phyloP scores from a whole-genome alignment of 176 grass and related monocot genomes.

The Oryza punctata region DNA sequence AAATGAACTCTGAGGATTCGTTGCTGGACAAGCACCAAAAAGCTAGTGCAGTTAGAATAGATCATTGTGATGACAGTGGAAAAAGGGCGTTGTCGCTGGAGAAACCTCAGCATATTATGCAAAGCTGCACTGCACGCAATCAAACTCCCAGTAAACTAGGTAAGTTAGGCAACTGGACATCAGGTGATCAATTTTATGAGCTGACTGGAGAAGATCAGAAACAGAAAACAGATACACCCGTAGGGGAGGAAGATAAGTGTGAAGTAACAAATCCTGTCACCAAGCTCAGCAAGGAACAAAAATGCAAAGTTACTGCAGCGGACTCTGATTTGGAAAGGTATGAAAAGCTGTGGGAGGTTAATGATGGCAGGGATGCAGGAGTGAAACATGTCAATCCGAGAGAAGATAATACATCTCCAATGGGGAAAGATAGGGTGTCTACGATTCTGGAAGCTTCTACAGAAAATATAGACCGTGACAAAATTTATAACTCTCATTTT shows the following conservation, averaged over 20 bases:
- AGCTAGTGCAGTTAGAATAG: slow-evolving; percentile 12
- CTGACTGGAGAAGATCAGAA: slow-evolving; percentile 51
- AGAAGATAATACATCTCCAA: slow-evolving; percentile 19
- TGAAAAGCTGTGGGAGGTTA: slow-evolving; percentile 53
- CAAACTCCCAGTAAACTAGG: slow-evolving; percentile 52
- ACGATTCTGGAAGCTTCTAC: slow-evolving; percentile 34
- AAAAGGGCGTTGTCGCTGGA: slow-evolving; percentile 30
- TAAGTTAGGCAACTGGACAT: slow-evolving; percentile 78
- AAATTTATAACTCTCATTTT: slow-evolving; percentile 28
- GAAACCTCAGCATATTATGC: slow-evolving; percentile 42
- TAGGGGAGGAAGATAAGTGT: slow-evolving; percentile 22
- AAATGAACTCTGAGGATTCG: slow-evolving; percentile 32
- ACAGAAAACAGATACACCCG: slow-evolving; percentile 31
- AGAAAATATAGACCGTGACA: slow-evolving; percentile 27
- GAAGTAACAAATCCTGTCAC: slow-evolving; percentile 13
- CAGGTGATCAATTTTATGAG: slow-evolving; percentile 83
- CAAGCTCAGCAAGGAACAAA: slow-evolving; percentile 19
- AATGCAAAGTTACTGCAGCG: slow-evolving; percentile 33
- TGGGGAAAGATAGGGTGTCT: slow-evolving; percentile 17
- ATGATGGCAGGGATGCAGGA: slow-evolving; percentile 35
- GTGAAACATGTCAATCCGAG: slow-evolving; percentile 32
- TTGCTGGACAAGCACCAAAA: slow-evolving; percentile 35
- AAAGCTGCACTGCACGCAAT: slow-evolving; percentile 35
- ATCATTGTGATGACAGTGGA: slow-evolving; percentile 42
- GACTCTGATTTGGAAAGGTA: slow-evolving; percentile 49